Conservation (phyloP, 2,329 filamentous ascomycete species). For the Mycogone perniciosa region DNA sequence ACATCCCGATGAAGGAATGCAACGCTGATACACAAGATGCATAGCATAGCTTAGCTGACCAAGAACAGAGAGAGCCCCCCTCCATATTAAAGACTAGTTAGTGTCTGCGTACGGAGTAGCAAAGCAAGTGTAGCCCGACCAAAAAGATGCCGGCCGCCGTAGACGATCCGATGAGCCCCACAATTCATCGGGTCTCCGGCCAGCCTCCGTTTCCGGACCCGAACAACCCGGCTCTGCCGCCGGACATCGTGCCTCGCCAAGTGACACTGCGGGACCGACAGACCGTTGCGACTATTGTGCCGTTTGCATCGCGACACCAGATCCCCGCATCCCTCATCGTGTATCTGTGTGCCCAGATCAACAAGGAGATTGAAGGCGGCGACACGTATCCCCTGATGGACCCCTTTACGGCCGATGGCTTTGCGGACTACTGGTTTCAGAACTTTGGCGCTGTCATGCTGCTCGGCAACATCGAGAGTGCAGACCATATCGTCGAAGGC, state of each 20-base stretch:
- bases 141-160: constrained; percentile 67
- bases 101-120: background rate
- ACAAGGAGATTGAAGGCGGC: constrained; percentile 84
- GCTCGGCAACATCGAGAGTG: constrained; percentile 63
- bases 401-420: constrained; percentile 64
- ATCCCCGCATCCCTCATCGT: constrained; percentile 69
- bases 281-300: constrained; percentile 76
- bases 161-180: constrained; percentile 66
- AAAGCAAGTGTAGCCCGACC: background rate
- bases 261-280: constrained; percentile 79
- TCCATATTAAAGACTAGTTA: background rate
- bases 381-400: constrained; percentile 89
- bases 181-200: constrained; percentile 64
- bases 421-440: constrained; percentile 83
- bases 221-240: constrained; percentile 56
- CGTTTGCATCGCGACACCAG: constrained; percentile 69
- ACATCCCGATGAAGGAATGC: too few relatives aligned
- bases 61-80: too few relatives aligned
- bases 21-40: too few relatives aligned
- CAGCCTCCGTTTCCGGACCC: constrained; percentile 58
- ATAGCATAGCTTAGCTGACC: too few relatives aligned
- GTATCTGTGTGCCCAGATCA: constrained; percentile 78
- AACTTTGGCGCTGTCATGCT: constrained; percentile 88
- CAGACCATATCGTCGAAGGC: constrained; percentile 51
- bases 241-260: constrained; percentile 64